Conservation (phyloP, 305 asterid genomes). For the Fraxinus ornus region DNA sequence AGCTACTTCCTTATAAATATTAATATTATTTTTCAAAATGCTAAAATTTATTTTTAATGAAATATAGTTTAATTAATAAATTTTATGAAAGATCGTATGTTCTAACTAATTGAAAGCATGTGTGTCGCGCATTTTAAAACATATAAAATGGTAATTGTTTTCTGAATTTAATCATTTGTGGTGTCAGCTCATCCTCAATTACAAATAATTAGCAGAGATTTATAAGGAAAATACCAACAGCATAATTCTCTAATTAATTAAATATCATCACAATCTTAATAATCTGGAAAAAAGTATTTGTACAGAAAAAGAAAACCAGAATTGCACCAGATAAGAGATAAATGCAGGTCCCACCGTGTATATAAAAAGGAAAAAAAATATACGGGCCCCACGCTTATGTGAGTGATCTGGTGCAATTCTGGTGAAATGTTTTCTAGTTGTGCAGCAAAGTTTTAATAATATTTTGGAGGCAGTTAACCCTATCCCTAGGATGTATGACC, state of each 20-base stretch:
- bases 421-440: no score
- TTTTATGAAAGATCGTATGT: not conserved
- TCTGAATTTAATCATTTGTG: conserved; percentile 7
- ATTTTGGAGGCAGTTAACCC: conserved; percentile 27
- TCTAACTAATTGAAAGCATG: not conserved
- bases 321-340: no score
- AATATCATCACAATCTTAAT: no score
- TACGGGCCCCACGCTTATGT: no score
- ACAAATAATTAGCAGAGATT: not conserved
- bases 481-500: not conserved
- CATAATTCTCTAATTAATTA: not conserved
- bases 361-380: no score
- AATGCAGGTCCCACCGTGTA: no score
- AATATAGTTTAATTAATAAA: not conserved
- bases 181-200: not conserved
- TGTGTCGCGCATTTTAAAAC: not conserved
- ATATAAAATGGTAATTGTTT: not conserved
- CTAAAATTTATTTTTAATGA: not conserved
- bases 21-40: no score
- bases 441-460: no score
- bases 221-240: not conserved
- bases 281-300: no score
- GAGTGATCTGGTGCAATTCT: no score
- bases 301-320: no score
- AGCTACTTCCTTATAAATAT: no score